phyloP scores from a whole-genome alignment of 2,329 filamentous ascomycete genomes.

The Beauveria sp. region DNA sequence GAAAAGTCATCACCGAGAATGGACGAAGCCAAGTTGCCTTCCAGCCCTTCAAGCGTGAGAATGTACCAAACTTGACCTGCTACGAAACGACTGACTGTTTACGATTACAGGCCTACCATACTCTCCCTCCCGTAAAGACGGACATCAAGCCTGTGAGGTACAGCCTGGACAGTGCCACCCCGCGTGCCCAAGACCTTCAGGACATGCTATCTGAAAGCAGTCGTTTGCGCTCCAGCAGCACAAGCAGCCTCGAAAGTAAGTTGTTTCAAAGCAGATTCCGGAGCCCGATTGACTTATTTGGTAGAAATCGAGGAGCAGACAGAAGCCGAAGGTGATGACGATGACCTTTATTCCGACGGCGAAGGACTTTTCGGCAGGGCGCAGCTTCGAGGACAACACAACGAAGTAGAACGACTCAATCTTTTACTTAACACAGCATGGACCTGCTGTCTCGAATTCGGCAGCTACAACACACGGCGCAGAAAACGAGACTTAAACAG shows the following conservation, averaged over 20 bases:
- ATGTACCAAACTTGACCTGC: neutral
- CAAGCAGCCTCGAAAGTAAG: constrained; percentile 72
- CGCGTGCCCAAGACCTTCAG: constrained; percentile 73
- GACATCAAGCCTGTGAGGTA: constrained; percentile 60
- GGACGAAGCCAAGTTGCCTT: constrained; percentile 26
- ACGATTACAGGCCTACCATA: constrained; percentile 27
- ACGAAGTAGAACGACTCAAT: constrained; percentile 63
- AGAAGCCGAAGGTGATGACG: constrained; percentile 45
- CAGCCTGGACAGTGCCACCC: constrained; percentile 64
- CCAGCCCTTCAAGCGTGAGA: constrained; percentile 20
- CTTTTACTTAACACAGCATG: constrained; percentile 51
- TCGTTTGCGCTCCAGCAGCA: constrained; percentile 56
- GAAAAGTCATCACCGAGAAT: constrained; percentile 31
- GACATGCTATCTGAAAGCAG: constrained; percentile 56
- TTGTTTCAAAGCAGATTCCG: constrained; percentile 4
- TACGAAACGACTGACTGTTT: neutral
- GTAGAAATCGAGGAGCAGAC: constrained; percentile 50
- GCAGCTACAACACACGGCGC: constrained; percentile 9
- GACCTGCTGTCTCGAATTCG: constrained; percentile 9
- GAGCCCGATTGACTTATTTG: constrained; percentile 19
- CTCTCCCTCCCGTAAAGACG: constrained; percentile 68
- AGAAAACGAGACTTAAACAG: constrained; percentile 1
- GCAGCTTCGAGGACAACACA: constrained; percentile 41
- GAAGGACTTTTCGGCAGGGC: constrained; percentile 74
- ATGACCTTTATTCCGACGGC: constrained; percentile 44